These are phyloP conservation scores for Yamadazyma triangularis DNA, from an alignment of 1,139 yeast species.

Conservation along the genomic window DNA sequence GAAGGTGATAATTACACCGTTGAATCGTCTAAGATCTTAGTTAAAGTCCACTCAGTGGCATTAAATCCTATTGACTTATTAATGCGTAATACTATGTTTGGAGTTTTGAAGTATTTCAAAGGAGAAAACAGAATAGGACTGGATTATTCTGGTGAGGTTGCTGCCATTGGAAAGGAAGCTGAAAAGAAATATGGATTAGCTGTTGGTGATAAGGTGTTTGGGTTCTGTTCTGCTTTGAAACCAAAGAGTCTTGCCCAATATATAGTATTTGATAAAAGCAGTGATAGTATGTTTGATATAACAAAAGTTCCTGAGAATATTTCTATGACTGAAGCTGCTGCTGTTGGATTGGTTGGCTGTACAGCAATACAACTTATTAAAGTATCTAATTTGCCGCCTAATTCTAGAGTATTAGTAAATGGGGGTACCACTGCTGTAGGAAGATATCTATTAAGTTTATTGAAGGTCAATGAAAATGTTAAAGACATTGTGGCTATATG, in stretches of 20 bases:
- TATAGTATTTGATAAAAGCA: not conserved
- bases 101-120: not conserved
- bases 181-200: conserved; percentile 21
- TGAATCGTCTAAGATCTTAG: conserved; percentile 39
- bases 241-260: conserved; percentile 27
- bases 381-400: conserved; percentile 3
- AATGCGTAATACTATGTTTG: conserved; percentile 40
- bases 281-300: not conserved
- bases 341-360: conserved; percentile 53
- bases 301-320: conserved; percentile 39
- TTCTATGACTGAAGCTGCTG: conserved; percentile 50
- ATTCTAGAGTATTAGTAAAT: conserved; percentile 45
- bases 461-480: conserved; percentile 41
- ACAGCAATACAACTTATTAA: conserved; percentile 34
- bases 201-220: conserved; percentile 64
- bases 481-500: conserved; percentile 42
- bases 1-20: conserved; percentile 28
- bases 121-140: conserved; percentile 51
- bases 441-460: conserved; percentile 52
- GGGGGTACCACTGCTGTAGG: conserved; percentile 83
- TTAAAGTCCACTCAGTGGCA: conserved; percentile 56
- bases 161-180: conserved; percentile 49
- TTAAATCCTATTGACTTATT: conserved; percentile 67
- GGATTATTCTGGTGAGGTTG: conserved; percentile 64
- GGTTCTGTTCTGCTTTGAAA: conserved; percentile 17